phyloP scores from a whole-genome alignment of 2,329 filamentous ascomycete species.

The Cordyceps cicadae region DNA sequence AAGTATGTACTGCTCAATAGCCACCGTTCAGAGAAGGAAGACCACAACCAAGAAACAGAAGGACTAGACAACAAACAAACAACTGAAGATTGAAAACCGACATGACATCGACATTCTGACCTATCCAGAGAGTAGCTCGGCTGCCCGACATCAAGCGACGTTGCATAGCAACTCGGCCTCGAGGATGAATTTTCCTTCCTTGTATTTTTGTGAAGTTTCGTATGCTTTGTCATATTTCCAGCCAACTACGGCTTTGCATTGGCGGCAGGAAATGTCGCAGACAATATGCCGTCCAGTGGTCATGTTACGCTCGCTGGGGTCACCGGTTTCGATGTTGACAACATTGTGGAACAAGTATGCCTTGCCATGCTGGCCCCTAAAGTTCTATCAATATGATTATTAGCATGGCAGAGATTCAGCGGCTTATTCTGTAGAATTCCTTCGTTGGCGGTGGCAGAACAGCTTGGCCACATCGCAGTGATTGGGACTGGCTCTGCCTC shows the following conservation, averaged over 20 bases:
- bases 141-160: conserved; percentile 44
- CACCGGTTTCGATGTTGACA: conserved; percentile 78
- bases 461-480: too few species aligned
- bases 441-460: not conserved
- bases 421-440: not conserved
- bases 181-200: conserved; percentile 96
- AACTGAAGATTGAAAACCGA: not conserved
- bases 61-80: not conserved
- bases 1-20: not conserved
- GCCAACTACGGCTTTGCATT: conserved; percentile 87
- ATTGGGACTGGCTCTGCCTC: not conserved
- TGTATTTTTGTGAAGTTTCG: conserved; percentile 89
- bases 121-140: not conserved
- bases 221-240: conserved; percentile 99
- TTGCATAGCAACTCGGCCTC: conserved; percentile 83
- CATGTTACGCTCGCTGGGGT: conserved; percentile 94
- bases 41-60: not conserved
- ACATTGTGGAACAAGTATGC: conserved; percentile 93
- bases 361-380: conserved; percentile 96
- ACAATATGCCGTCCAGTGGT: conserved; percentile 93
- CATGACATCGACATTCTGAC: not conserved
- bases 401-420: not conserved
- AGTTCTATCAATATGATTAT: conserved; percentile 57
- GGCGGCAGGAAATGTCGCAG: conserved; percentile 81
- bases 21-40: not conserved